These are phyloP conservation scores for Jatropha multifida DNA, from an alignment of 441 rosid genomes.

Conservation along the genomic window DNA sequence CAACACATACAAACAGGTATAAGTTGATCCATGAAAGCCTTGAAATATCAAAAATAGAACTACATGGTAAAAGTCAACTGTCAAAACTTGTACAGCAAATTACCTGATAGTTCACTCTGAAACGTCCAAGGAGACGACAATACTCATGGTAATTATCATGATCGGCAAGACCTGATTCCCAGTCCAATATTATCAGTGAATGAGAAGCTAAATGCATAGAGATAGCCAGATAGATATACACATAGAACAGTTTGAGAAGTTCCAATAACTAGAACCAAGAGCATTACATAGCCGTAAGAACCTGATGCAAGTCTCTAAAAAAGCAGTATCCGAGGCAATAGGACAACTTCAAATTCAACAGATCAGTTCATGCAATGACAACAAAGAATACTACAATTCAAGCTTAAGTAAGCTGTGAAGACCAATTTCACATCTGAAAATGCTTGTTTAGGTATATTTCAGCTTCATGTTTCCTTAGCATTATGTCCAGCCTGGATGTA, in stretches of 20 bases:
- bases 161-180: constrained; percentile 91
- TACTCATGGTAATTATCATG: constrained; percentile 99
- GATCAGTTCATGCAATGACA: background rate
- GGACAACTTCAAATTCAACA: background rate
- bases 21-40: background rate
- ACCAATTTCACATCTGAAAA: background rate
- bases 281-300: background rate
- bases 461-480: background rate
- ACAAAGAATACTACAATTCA: background rate
- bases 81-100: constrained; percentile 3
- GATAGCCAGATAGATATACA: background rate
- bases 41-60: background rate
- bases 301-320: constrained; percentile 5
- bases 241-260: background rate
- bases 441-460: background rate
- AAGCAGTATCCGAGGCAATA: background rate
- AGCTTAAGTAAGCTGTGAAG: background rate
- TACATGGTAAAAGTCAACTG: background rate
- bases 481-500: background rate
- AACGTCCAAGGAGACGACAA: constrained; percentile 99
- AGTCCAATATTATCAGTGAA: constrained; percentile 22
- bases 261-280: background rate
- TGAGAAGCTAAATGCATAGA: constrained; percentile 7
- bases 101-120: constrained; percentile 96
- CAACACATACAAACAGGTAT: background rate